phyloP scores from a whole-genome alignment of 2,329 filamentous ascomycete species.

The Orbilia javanica region DNA sequence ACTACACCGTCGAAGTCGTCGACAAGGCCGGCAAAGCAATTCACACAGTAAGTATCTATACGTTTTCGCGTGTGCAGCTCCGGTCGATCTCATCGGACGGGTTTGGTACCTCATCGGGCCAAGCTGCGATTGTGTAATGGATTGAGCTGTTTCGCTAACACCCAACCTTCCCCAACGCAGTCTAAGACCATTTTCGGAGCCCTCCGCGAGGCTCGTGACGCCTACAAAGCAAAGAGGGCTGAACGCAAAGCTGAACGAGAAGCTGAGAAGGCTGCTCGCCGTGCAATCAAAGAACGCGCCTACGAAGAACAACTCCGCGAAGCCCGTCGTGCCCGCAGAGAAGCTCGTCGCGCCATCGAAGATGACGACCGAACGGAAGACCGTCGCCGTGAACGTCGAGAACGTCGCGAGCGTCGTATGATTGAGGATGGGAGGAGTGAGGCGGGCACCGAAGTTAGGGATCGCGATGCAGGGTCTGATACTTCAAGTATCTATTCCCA shows the following conservation, averaged over 20 bases:
- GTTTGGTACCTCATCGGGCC: conserved; percentile 3
- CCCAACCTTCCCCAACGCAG: conserved; percentile 34
- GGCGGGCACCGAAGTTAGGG: conserved; percentile 9
- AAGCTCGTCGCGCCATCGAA: conserved; percentile 55
- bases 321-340: conserved; percentile 55
- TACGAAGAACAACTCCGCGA: conserved; percentile 59
- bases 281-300: conserved; percentile 57
- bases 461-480: conserved; percentile 38
- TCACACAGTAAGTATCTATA: conserved; percentile 59
- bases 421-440: conserved; percentile 45
- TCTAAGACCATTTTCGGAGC: conserved; percentile 61
- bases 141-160: conserved; percentile 21
- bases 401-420: conserved; percentile 39
- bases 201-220: conserved; percentile 60
- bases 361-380: conserved; percentile 37
- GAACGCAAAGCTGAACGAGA: conserved; percentile 60
- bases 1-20: conserved; percentile 60
- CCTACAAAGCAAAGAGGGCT: conserved; percentile 61
- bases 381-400: conserved; percentile 42
- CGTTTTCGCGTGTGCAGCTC: background rate
- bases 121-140: conserved; percentile 6
- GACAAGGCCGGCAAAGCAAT: conserved; percentile 61
- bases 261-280: conserved; percentile 51
- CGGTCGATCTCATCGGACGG: background rate
- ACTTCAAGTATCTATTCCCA: conserved; percentile 54